These are phyloP conservation scores for Petunia hybrid DNA, from an alignment of 305 asterid species.

Conservation along the genomic window DNA sequence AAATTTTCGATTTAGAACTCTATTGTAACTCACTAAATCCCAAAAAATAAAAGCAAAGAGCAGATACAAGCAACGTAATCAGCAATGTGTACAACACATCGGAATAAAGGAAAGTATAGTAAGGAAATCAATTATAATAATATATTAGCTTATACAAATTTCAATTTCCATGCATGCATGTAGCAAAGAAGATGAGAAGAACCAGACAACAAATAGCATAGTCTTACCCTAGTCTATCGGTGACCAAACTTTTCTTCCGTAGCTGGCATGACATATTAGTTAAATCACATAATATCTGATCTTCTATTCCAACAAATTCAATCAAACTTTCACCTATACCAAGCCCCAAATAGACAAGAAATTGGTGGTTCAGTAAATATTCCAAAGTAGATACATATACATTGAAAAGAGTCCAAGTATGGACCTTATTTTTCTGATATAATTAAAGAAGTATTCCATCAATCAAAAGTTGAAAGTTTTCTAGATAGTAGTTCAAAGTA, in stretches of 20 bases:
- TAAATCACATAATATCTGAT: constrained; percentile 7
- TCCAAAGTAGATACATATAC: constrained; percentile 28
- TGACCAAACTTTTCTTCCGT: constrained; percentile 21
- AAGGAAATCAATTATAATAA: too few relatives aligned
- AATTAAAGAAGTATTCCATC: background rate
- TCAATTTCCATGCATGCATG: constrained; percentile 17
- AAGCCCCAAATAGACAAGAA: constrained; percentile 19
- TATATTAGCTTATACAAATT: background rate
- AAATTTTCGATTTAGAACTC: too few relatives aligned
- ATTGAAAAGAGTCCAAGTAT: constrained; percentile 29
- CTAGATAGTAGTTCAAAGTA: background rate
- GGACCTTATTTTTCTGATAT: constrained; percentile 5
- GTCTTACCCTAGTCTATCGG: constrained; percentile 14
- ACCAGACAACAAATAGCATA: background rate
- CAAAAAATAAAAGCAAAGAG: too few relatives aligned
- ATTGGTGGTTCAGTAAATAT: constrained; percentile 27
- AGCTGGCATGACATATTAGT: constrained; percentile 18
- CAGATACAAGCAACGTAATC: background rate
- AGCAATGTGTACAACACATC: background rate
- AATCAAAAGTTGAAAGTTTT: background rate
- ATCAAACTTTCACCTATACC: constrained; percentile 28
- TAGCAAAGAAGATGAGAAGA: background rate
- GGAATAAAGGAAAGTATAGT: too few relatives aligned
- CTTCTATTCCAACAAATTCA: constrained; percentile 13
- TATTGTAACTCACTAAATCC: too few relatives aligned